A percentile compares a stretch with the other conserved stretches of the same genome.
These are phyloP conservation scores for Aspergillus felis DNA, from an alignment of 2,329 filamentous ascomycete genomes.

Conservation along the genomic window DNA sequence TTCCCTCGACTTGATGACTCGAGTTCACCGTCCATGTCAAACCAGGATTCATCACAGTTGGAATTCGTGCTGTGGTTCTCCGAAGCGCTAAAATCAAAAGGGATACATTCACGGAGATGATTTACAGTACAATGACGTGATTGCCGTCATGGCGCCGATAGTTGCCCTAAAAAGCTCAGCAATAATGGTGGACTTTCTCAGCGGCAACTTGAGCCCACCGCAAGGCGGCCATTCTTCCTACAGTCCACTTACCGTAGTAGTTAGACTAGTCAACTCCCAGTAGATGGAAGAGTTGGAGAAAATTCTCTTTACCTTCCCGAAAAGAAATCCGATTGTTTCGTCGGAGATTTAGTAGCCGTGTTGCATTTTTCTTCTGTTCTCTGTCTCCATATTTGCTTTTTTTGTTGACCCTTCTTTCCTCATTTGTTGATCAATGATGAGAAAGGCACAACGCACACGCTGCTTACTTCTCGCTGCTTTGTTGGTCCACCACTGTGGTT, in stretches of 20 bases:
- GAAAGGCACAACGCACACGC: background rate
- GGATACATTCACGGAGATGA: background rate
- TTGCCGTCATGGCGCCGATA: background rate
- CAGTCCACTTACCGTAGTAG: background rate
- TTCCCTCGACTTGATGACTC: background rate
- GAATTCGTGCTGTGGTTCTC: background rate
- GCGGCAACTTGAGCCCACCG: background rate
- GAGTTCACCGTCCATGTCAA: background rate
- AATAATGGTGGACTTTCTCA: background rate
- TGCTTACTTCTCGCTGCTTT: background rate
- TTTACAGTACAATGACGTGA: background rate
- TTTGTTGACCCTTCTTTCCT: background rate
- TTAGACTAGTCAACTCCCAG: background rate
- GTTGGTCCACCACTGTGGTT: background rate
- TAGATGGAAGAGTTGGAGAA: background rate
- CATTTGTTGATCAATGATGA: background rate
- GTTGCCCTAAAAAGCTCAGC: background rate
- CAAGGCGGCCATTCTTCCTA: background rate
- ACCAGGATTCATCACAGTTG: background rate
- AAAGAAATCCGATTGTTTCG: background rate
- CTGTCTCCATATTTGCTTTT: background rate
- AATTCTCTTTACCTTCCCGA: background rate
- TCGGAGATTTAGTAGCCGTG: background rate
- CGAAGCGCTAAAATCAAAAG: background rate
- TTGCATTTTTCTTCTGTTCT: background rate